Evolutionary conservation across 2,329 filamentous ascomycete genomes (phyloP).

Genomic region (Talaromyces piceae): DNA sequence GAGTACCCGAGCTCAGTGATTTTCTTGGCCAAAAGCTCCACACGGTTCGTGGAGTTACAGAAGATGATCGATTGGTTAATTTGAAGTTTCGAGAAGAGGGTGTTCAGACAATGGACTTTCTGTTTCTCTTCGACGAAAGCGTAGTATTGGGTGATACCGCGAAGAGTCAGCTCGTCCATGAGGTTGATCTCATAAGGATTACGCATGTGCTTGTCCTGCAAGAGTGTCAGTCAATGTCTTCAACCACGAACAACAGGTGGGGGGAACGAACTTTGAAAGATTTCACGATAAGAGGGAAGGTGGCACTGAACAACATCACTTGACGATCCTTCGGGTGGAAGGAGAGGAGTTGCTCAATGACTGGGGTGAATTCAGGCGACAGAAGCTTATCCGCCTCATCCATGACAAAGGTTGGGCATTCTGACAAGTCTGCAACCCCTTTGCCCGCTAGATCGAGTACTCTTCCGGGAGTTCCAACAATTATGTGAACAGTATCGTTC

Average conservation of each 20-base stretch:
- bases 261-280: slow-evolving; percentile 61
- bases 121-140: slow-evolving; percentile 99
- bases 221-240: neutral
- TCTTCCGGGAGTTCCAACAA: slow-evolving; percentile 92
- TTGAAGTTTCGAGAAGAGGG: slow-evolving; percentile 95
- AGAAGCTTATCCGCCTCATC: slow-evolving; percentile 98
- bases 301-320: slow-evolving; percentile 98
- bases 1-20: slow-evolving; percentile 99
- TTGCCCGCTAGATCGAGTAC: slow-evolving; percentile 96
- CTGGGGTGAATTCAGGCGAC: slow-evolving; percentile 91
- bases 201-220: slow-evolving; percentile 86
- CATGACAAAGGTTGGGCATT: slow-evolving; percentile 98
- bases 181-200: slow-evolving; percentile 98
- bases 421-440: slow-evolving; percentile 88
- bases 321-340: slow-evolving; percentile 97
- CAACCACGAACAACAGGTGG: neutral
- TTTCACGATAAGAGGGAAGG: slow-evolving; percentile 95
- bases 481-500: slow-evolving; percentile 90
- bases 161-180: slow-evolving; percentile 97
- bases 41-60: slow-evolving; percentile 98
- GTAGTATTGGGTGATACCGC: slow-evolving; percentile 98
- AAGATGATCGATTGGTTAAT: slow-evolving; percentile 99
- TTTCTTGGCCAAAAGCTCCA: slow-evolving; percentile 96
- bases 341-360: slow-evolving; percentile 89
- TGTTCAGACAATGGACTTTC: slow-evolving; percentile 98